A percentile compares a stretch with the other conserved stretches of the same genome.
Evolutionary conservation across 2,329 filamentous ascomycete genomes (phyloP).

Genomic region (Phyllosticta capitalensis): DNA sequence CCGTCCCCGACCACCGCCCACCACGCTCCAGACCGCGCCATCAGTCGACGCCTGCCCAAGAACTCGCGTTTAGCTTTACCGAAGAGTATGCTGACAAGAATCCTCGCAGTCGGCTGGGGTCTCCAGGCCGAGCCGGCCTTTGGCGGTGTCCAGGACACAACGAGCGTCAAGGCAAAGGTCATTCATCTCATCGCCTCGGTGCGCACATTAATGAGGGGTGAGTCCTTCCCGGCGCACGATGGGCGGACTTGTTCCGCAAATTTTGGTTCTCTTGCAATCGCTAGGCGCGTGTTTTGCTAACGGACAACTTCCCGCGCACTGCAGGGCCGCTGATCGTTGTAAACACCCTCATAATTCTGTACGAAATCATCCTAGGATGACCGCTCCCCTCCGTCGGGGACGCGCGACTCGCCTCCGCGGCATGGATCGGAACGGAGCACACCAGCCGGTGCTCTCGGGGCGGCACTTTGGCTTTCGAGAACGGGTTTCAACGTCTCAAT

Average conservation of each 20-base stretch:
- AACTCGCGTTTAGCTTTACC: background rate
- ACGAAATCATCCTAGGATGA: constrained; percentile 19
- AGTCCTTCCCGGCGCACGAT: constrained; percentile 25
- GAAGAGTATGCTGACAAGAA: background rate
- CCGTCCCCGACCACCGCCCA: too few relatives aligned
- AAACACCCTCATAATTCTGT: constrained; percentile 30
- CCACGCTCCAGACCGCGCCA: background rate
- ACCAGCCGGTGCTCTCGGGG: background rate
- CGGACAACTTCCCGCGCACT: background rate
- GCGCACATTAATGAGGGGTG: constrained; percentile 87
- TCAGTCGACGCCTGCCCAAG: background rate
- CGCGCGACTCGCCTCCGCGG: background rate
- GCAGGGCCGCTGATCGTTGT: constrained; percentile 31
- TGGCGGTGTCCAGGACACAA: constrained; percentile 58
- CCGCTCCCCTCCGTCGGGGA: background rate
- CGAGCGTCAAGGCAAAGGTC: constrained; percentile 75
- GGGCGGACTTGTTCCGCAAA: background rate
- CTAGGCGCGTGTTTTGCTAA: background rate
- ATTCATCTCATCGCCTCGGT: constrained; percentile 87
- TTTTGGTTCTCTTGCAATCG: background rate
- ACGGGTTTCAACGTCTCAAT: background rate
- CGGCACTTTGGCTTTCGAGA: background rate
- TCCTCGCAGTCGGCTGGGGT: constrained; percentile 65
- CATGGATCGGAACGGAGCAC: background rate
- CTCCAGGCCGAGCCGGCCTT: constrained; percentile 63